phyloP scores from a whole-genome alignment of 371 early-diverging fungal genomes.

The Actinomucor elegans region DNA sequence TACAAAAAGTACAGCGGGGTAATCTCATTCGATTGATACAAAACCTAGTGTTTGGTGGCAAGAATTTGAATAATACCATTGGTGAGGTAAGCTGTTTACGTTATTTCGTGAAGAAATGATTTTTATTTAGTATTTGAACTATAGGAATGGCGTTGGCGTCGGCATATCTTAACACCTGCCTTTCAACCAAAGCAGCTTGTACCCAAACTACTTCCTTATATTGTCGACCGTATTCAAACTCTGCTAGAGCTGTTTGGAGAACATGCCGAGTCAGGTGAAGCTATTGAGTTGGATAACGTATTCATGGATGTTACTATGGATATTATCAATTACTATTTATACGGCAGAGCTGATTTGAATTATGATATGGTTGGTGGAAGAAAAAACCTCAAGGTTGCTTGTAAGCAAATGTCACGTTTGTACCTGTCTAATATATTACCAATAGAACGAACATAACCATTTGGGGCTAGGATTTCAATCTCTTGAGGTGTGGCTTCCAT shows the following conservation, averaged over 20 bases:
- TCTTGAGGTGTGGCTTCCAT: constrained; percentile 44
- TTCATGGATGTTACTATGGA: constrained; percentile 50
- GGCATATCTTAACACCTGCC: constrained; percentile 43
- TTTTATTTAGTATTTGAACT: background rate
- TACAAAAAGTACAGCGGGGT: constrained; percentile 37
- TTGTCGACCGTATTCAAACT: constrained; percentile 21
- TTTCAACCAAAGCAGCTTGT: constrained; percentile 49
- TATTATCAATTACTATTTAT: constrained; percentile 50
- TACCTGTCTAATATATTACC: no score
- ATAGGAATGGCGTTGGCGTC: constrained; percentile 57
- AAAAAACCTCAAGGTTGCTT: constrained; percentile 38
- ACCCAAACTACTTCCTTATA: constrained; percentile 43
- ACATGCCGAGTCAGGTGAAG: constrained; percentile 17
- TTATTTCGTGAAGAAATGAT: no score
- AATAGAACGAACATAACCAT: constrained; percentile 32
- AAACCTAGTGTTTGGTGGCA: constrained; percentile 50
- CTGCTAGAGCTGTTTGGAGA: constrained; percentile 22
- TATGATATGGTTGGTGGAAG: constrained; percentile 41
- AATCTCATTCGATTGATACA: constrained; percentile 42
- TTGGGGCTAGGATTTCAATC: constrained; percentile 50
- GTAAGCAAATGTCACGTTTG: background rate
- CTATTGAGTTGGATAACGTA: constrained; percentile 37
- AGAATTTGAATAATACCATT: constrained; percentile 40
- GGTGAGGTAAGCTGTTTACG: constrained; percentile 33
- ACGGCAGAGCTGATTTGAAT: constrained; percentile 42